Percentiles rank a stretch among this genome's conserved stretches.
phyloP scores from a whole-genome alignment of 495 filamentous ascomycete species.

The Aspergillus coremiiformis region DNA sequence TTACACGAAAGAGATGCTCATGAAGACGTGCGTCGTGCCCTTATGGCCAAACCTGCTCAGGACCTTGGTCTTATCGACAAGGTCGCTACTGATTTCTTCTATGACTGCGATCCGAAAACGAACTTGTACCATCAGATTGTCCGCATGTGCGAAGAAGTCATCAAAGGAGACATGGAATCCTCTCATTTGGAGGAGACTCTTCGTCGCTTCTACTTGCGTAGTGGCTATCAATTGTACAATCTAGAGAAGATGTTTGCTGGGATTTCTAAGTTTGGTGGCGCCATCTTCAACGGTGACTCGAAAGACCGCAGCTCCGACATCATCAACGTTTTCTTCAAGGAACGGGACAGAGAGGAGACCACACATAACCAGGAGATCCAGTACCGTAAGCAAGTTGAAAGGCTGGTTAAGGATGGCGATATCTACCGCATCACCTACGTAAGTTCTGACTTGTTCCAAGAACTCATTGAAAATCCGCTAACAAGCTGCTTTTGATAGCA shows the following conservation, averaged over 20 bases:
- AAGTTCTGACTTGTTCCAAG: slow-evolving; percentile 27
- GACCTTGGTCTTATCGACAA: slow-evolving; percentile 71
- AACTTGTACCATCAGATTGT: slow-evolving; percentile 66
- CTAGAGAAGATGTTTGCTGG: slow-evolving; percentile 76
- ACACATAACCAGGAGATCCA: slow-evolving; percentile 79
- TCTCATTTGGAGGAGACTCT: slow-evolving; percentile 78
- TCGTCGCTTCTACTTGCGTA: slow-evolving; percentile 77
- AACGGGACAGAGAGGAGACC: slow-evolving; percentile 70
- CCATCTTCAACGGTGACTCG: slow-evolving; percentile 67
- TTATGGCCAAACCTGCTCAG: slow-evolving; percentile 65
- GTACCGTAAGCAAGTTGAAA: slow-evolving; percentile 79
- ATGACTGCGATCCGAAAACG: slow-evolving; percentile 50
- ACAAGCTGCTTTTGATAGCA: slow-evolving; percentile 34
- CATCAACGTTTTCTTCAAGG: slow-evolving; percentile 70
- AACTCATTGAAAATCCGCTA: neutral
- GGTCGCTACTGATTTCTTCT: slow-evolving; percentile 75
- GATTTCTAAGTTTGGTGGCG: slow-evolving; percentile 65
- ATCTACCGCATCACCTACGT: slow-evolving; percentile 81
- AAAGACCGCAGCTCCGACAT: slow-evolving; percentile 91
- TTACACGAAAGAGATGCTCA: slow-evolving; percentile 61
- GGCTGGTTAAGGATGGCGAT: slow-evolving; percentile 80
- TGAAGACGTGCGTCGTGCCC: slow-evolving; percentile 60
- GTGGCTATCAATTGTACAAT: slow-evolving; percentile 84
- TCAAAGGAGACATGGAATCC: slow-evolving; percentile 70
- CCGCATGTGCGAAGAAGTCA: slow-evolving; percentile 59